Evolutionary conservation across 441 rosid genomes (phyloP).

Genomic region (Erysimum pusillum): DNA sequence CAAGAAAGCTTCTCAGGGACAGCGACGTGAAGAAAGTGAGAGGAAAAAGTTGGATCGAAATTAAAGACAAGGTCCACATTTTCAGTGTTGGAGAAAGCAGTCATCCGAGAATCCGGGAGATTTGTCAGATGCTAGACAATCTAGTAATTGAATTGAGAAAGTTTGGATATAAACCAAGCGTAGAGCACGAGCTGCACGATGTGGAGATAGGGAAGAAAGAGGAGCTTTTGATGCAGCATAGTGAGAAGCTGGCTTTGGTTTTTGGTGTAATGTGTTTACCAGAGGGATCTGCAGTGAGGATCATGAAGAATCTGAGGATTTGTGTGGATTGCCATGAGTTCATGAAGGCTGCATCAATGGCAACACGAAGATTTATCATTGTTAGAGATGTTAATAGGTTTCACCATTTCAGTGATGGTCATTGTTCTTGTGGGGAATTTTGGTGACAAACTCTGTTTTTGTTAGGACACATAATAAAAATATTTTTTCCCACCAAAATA

Average conservation of each 20-base stretch:
- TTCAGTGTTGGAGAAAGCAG: constrained; percentile 70
- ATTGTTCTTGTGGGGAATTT: constrained; percentile 67
- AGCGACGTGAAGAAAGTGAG: constrained; percentile 64
- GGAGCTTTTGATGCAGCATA: constrained; percentile 66
- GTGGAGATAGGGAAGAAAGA: constrained; percentile 65
- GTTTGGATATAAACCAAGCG: constrained; percentile 58
- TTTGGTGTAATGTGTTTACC: constrained; percentile 60
- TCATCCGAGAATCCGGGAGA: constrained; percentile 67
- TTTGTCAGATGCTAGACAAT: constrained; percentile 55
- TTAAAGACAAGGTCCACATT: constrained; percentile 66
- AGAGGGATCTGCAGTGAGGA: constrained; percentile 52
- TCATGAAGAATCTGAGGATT: constrained; percentile 70
- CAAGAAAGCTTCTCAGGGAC: constrained; percentile 69
- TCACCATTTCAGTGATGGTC: constrained; percentile 66
- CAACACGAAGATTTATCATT: constrained; percentile 53
- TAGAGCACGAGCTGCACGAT: constrained; percentile 65
- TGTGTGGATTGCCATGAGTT: constrained; percentile 75
- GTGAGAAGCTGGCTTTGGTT: constrained; percentile 68
- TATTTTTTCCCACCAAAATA: neutral
- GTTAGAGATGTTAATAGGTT: constrained; percentile 69
- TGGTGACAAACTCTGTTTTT: constrained; percentile 51
- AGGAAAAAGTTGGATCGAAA: constrained; percentile 86
- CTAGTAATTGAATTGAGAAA: constrained; percentile 60
- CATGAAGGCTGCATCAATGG: constrained; percentile 62
- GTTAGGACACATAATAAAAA: neutral